phyloP scores from a whole-genome alignment of 345 rosid genomes.

The Eucalyptus victrix region DNA sequence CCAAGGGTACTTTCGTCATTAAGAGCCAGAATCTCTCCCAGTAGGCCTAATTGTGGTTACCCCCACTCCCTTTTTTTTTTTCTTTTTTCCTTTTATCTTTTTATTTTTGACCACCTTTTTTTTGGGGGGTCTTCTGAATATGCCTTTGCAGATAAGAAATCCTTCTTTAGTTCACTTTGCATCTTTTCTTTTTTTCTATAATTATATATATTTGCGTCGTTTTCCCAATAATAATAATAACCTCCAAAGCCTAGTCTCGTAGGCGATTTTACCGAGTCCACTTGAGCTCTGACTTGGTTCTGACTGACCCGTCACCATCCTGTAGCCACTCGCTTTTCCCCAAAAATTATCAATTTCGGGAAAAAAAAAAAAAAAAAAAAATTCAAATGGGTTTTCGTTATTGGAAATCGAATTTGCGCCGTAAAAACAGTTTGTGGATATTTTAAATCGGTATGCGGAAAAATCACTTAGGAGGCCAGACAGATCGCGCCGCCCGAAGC shows the following conservation, averaged over 20 bases:
- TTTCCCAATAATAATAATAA: neutral
- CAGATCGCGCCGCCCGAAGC: neutral
- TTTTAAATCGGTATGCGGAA: neutral
- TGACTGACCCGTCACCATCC: neutral
- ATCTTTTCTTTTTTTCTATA: neutral
- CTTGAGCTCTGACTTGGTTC: neutral
- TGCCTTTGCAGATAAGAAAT: neutral
- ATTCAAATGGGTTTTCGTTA: neutral
- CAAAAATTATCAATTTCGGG: neutral
- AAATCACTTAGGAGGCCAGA: neutral
- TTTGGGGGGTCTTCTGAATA: neutral
- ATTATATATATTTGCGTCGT: neutral
- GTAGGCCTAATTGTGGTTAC: neutral
- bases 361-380: neutral
- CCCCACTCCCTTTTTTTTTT: neutral
- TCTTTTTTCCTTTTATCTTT: neutral
- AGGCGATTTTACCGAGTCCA: neutral
- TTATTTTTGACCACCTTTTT: neutral
- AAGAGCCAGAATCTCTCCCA: neutral
- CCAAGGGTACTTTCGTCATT: neutral
- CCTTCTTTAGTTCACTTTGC: neutral
- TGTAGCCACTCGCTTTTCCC: neutral
- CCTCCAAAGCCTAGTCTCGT: neutral
- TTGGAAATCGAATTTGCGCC: neutral
- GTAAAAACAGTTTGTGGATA: neutral